Evolutionary conservation across 306 rosid species (phyloP), one percentile per base, ranked within the genome.

Genomic region (Quercus cerris): DNA sequence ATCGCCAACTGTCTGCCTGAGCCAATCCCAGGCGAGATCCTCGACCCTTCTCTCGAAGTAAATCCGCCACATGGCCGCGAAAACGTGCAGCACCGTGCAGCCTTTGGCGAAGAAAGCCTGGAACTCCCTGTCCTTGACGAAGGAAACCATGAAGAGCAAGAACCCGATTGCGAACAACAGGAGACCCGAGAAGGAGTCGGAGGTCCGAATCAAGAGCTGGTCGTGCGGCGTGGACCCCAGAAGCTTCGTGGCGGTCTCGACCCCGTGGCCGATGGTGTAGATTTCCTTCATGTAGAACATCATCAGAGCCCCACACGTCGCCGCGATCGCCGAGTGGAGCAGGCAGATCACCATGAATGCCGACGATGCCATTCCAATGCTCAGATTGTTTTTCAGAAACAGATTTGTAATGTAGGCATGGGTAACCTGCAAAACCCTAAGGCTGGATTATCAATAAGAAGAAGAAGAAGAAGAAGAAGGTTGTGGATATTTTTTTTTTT

Each of bases 261-360:
- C 75, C 6, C 98, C 98, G 71, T 94, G 98, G 5, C 97, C 98
- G 74, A 94, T 81, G 17, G 89, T 81, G 90, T 92, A 94, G 0
- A 94, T 82, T 41, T 92, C 98, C 84, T 85, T 88, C 97, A 94
- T 89, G 89, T 89, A 91, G 91, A 94, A 94, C 98, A 94, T 94
- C 98, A 94, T 94, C 15, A 91, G 86, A 18, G 83, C 88, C 22
- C 98, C 98, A 19, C 87, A 56, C 11, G 91, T 88, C 1, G 85
- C 51, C 12, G 98, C 94, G 75, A 92, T 88, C 23, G 85, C 71
- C 1, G 94, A 84, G 86, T 94, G 97, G 10, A 94, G 90, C 62
- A 92, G 78, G 86, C 98, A 92, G 77, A 94, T 94, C 81, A 90
- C 86, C 66, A 86, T 77, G 76, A 94, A 94, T n/a, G 92, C 91